phyloP scores from a whole-genome alignment of 257 asterid species.

The Coffea eugenioides region DNA sequence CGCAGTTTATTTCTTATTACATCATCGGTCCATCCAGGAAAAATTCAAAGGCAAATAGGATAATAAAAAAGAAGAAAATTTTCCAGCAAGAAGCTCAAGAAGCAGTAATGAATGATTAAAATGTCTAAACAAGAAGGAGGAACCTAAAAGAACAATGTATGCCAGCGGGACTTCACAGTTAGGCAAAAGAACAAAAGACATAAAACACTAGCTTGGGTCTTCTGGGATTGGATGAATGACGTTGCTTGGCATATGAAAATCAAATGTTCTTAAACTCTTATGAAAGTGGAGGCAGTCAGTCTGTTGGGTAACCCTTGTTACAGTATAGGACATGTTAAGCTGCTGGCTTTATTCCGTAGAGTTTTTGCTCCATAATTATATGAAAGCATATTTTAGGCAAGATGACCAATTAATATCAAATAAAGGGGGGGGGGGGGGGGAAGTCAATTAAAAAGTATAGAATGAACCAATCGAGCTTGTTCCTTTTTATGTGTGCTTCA shows the following conservation, averaged over 20 bases:
- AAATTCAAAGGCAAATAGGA: neutral
- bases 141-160: neutral
- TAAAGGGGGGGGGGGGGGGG: no score
- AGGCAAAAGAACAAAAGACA: neutral
- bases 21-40: conserved; percentile 38
- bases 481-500: neutral
- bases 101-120: neutral
- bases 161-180: neutral
- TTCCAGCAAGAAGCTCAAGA: neutral
- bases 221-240: neutral
- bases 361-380: no score
- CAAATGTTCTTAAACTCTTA: no score
- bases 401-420: neutral
- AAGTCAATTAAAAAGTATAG: no score
- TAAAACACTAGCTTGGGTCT: neutral
- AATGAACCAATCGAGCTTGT: no score
- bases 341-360: no score
- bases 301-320: no score
- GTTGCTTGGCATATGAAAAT: neutral
- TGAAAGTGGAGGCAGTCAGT: neutral
- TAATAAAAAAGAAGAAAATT: neutral
- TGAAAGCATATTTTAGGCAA: neutral
- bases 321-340: no score
- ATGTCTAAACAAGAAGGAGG: neutral
- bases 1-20: conserved; percentile 46